Evolutionary conservation across 306 rosid genomes (phyloP), one percentile per base, ranked within the genome.

Genomic region (Cicer judaicum): DNA sequence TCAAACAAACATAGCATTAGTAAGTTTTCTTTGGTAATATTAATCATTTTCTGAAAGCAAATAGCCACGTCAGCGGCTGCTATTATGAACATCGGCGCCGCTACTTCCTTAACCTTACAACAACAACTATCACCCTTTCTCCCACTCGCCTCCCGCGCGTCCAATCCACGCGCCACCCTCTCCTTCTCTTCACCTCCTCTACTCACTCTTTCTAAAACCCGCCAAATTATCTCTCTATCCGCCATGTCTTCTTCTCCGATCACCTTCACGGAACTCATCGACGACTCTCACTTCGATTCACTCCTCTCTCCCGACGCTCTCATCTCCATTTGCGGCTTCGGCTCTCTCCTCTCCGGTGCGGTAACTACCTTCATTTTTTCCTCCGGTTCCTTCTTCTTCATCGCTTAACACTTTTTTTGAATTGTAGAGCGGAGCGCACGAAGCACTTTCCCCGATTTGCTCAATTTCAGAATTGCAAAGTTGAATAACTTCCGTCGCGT

Each of bases 271-370:
- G 97, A 92, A 57, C 90, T 92, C 70, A 67, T 42, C 63, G 80
- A 86, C 11, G 91, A 88, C 50, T 78, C 91, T 73, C 89, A 90
- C 72, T 90, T 92, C 80, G 87, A 85, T 18, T 56, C 86, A 29
- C 54, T 85, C 34, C 75, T 82, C 81, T 83, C 96, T 5, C 67
- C 84, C 40, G 83, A 83, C 57, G 91, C 87, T 64, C 74, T 39
- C 72, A 76, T 91, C 71, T 91, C 97, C 76, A 80, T 93, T 73
- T 91, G 94, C 78, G 98, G 98, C 83, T 89, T 88, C 82, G 97
- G 98, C 44, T 93, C 98, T 50, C 96, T 93, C 61, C 97, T 93
- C 77, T 81, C 88, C 39, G 85, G 88, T 84, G 13, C 15, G 36
- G 6, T 69, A 46, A 56, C 56, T 2, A 59, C 16, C 65, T 80